Evolutionary conservation across 306 rosid species (phyloP), one percentile per base, ranked within the genome.

Genomic region (Rosa multiflora): DNA sequence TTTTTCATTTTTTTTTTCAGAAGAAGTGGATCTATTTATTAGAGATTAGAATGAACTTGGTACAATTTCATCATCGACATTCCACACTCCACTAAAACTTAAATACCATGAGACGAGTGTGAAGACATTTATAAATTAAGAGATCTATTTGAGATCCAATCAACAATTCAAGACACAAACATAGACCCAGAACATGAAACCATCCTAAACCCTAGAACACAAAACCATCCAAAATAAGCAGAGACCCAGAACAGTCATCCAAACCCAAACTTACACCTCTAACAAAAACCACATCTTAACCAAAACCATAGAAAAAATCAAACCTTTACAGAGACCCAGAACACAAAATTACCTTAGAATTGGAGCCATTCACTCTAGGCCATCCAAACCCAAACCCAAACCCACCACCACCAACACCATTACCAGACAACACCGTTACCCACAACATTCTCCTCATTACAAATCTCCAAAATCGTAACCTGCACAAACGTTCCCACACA

Each of bases 381-480:
- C 97, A 96, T 1, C 94, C 96, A 10, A 92, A 73, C 44, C 97
- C 96, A 10, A 92, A 73, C 44, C 97, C 91, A 21, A 93, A 84
- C 10, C 99, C 69, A 66, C 47, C 97, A 8, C 84, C 26, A 23
- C 26, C 26, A 23, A 23, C 84, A 23, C 89, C 88, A 86, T 88
- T 91, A 67, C 88, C 80, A 0, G 93, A 82, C 76, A 96, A 85
- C 26, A 23, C 26, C 26, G 26, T 23, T 23, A 23, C 26, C 26
- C 5, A 96, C 92, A 84, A 93, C 98, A 83, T 91, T 91, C 82
- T 96, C 99, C 83, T 96, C 99, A 51, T 96, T 96, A 62, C 93
- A 96, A 68, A 96, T 93, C 96, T 96, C 99, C 84, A 96, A 80
- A 51, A 96, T 97, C 8, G 94, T 88, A 1, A 96, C 99, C 77